Conservation (phyloP, 805 yeast species). For the Cyberlindnera nakhonratchasimensis region DNA sequence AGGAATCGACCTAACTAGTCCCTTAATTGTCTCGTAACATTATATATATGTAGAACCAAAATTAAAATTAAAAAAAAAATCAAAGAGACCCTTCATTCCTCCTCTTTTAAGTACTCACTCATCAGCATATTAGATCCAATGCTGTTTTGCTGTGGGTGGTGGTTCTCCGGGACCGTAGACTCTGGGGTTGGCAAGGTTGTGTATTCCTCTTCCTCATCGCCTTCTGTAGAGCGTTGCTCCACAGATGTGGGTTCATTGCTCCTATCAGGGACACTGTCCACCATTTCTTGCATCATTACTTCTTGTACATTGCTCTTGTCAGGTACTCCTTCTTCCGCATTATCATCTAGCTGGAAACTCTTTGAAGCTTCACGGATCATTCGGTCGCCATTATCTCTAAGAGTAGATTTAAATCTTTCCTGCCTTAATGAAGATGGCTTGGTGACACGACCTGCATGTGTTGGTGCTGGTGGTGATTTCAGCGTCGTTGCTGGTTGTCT, state of each 20-base stretch:
- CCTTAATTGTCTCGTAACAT: too few species aligned
- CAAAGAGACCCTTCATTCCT: not conserved
- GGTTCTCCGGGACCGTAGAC: constrained; percentile 1
- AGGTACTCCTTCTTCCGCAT: not conserved
- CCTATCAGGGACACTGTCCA: too few species aligned
- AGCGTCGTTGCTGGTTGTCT: constrained; percentile 4
- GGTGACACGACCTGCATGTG: constrained; percentile 3
- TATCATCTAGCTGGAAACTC: not conserved
- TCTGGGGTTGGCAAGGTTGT: constrained; percentile 2
- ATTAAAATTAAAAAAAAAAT: not conserved
- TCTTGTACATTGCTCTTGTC: too few species aligned
- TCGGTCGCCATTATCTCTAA: not conserved
- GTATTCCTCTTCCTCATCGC: not conserved
- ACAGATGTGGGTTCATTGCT: too few species aligned
- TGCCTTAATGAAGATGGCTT: constrained; percentile 12
- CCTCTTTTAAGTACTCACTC: not conserved
- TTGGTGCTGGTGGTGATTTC: constrained; percentile 3
- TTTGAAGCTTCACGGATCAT: not conserved
- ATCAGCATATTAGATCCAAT: not conserved
- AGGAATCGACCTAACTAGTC: too few species aligned
- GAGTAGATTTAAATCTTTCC: not conserved
- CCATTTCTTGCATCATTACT: too few species aligned
- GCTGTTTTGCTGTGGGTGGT: not conserved
- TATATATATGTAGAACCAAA: too few species aligned
- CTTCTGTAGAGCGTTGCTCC: not conserved